Base-by-base conservation (phyloP, 1,139 yeast genomes). In the Saccharomyces hybrid region DNA sequence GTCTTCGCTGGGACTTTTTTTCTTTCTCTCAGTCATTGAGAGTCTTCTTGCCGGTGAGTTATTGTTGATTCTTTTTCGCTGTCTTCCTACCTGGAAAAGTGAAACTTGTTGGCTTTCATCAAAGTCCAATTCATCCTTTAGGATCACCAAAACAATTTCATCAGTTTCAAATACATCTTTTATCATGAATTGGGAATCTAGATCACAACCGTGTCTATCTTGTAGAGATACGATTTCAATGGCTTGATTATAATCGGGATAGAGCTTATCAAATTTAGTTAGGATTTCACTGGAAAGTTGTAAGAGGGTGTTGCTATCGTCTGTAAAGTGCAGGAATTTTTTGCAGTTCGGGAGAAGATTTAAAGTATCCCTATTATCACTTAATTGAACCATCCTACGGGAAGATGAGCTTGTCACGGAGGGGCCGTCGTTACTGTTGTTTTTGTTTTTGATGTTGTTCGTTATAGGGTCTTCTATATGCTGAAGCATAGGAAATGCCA, bases 131-230 rank as follows among this genome's bases (percentile, higher is more conserved):
- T 75, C 77, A 55, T 74, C 74, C 31, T 70, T 69, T n/a, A 82
- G 73, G 9, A 83, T 63, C 1, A 84, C 83, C 51, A 85, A 72
- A 29, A 85, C 73, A 3, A 79, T 68, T 56, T 80, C 83, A 46
- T 80, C 82, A 9, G 57, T 59, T 28, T 76, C 72, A 62, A 86
- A 84, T 7, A 85, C 83, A 59, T 84, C 88, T 5, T 76, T 76
- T 0, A 82, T 84, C 5, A 68, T 59, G 59, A 82, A 86, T 55
- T 85, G 93, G 0, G 89, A 88, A 65, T 86, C 95, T 59, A 87
- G 71, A 64, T 87, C 95, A 62, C 89, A 85, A 57, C 76, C 76
- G 56, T 81, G 78, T 27, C 71, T 69, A 66, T 86, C 90, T 64
- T 85, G 93, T 4, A 85, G 70, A 51, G 80, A 78, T 20, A 76